Percentiles rank a stretch among this genome's conserved stretches.
Conservation (phyloP, 768 basidiomycete species). For the Boletus reticulatus region DNA sequence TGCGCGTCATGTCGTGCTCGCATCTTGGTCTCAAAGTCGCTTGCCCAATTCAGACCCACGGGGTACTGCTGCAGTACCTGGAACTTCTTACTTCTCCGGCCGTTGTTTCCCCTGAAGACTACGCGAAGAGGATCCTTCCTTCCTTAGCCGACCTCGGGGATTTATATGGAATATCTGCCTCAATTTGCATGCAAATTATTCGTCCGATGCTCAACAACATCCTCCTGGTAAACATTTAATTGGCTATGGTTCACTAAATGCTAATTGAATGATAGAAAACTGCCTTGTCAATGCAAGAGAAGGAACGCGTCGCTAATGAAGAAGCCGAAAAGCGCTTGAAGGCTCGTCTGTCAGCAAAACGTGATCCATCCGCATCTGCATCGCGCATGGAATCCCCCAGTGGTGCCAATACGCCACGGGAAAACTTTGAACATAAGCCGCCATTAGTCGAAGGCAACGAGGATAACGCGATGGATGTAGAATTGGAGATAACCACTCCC, state of each 20-base stretch:
- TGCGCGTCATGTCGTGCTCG: slow-evolving; percentile 12
- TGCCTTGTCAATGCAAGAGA: slow-evolving; percentile 64
- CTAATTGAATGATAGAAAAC: slow-evolving; percentile 41
- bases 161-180: slow-evolving; percentile 76
- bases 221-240: slow-evolving; percentile 48
- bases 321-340: slow-evolving; percentile 81
- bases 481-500: slow-evolving; percentile 30
- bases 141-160: slow-evolving; percentile 69
- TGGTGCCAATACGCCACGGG: slow-evolving; percentile 30
- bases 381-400: slow-evolving; percentile 69
- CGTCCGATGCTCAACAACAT: slow-evolving; percentile 73
- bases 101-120: slow-evolving; percentile 67
- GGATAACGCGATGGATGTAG: slow-evolving; percentile 55
- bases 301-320: slow-evolving; percentile 65
- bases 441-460: slow-evolving; percentile 35
- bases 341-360: slow-evolving; percentile 70
- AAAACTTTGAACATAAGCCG: slow-evolving; percentile 24
- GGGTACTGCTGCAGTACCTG: slow-evolving; percentile 87
- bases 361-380: slow-evolving; percentile 54
- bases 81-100: slow-evolving; percentile 79
- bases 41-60: slow-evolving; percentile 67
- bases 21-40: slow-evolving; percentile 19
- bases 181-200: slow-evolving; percentile 92
- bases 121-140: slow-evolving; percentile 72
- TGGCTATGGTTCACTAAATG: neutral